phyloP scores from a whole-genome alignment of 2,329 filamentous ascomycete genomes.

The Alternaria conjuncta region DNA sequence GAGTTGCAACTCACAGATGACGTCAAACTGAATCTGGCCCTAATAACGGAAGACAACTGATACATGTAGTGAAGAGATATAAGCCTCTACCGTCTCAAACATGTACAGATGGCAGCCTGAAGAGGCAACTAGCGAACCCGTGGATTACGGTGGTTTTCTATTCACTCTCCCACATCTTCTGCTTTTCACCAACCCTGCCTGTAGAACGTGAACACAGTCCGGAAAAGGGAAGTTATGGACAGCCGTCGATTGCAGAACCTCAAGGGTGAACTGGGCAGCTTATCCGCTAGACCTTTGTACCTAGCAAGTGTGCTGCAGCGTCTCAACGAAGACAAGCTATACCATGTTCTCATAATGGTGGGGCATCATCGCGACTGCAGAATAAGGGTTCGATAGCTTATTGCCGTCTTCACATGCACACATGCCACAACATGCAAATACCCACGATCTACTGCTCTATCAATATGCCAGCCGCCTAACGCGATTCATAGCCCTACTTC shows the following conservation, averaged over 20 bases:
- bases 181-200: neutral
- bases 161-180: neutral
- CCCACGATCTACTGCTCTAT: neutral
- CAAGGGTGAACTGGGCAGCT: neutral
- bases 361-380: neutral
- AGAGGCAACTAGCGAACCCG: neutral
- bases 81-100: neutral
- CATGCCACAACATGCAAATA: neutral
- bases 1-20: neutral
- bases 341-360: neutral
- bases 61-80: neutral
- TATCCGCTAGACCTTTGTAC: neutral
- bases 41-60: neutral
- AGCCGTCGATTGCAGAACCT: neutral
- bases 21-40: neutral
- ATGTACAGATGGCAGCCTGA: neutral
- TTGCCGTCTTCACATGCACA: conserved; percentile 10
- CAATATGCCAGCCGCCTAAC: neutral
- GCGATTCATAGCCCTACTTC: neutral
- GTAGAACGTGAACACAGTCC: neutral
- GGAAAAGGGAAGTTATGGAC: neutral
- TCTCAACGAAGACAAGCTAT: neutral
- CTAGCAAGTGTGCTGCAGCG: neutral
- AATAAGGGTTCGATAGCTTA: neutral
- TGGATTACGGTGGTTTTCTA: neutral